phyloP scores from a whole-genome alignment of 805 yeast species.

The Cyberlindnera lachancei region DNA sequence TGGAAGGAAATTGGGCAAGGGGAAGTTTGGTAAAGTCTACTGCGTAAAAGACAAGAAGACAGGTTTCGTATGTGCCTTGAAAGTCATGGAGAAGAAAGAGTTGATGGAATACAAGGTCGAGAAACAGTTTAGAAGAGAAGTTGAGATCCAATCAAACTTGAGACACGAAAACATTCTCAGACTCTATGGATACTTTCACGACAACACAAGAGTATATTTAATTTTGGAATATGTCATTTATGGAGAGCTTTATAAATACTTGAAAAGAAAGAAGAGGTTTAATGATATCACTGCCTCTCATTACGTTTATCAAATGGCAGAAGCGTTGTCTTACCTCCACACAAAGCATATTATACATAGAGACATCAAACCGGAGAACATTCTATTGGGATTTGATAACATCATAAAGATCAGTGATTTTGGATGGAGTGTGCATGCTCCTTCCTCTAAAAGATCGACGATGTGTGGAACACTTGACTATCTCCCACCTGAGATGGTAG shows the following conservation, averaged over 20 bases:
- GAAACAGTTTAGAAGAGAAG: slow-evolving; percentile 81
- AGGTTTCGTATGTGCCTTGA: slow-evolving; percentile 82
- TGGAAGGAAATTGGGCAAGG: slow-evolving; percentile 84
- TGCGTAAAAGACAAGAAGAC: slow-evolving; percentile 71
- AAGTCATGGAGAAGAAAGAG: slow-evolving; percentile 84
- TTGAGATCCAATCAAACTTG: slow-evolving; percentile 79
- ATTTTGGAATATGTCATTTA: slow-evolving; percentile 77
- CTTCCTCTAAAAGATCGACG: slow-evolving; percentile 56
- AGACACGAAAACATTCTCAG: slow-evolving; percentile 76
- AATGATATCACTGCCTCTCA: slow-evolving; percentile 67
- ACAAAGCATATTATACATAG: slow-evolving; percentile 77
- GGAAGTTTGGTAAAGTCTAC: slow-evolving; percentile 89
- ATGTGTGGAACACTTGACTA: slow-evolving; percentile 95
- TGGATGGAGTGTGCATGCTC: slow-evolving; percentile 85
- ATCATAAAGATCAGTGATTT: slow-evolving; percentile 83
- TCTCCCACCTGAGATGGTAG: slow-evolving; percentile 92
- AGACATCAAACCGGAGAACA: slow-evolving; percentile 92
- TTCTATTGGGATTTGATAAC: slow-evolving; percentile 68
- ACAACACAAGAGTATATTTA: slow-evolving; percentile 69
- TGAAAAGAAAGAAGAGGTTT: slow-evolving; percentile 62
- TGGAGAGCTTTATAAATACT: slow-evolving; percentile 78
- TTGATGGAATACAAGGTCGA: slow-evolving; percentile 69
- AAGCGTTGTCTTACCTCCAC: slow-evolving; percentile 74
- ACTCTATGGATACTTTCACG: slow-evolving; percentile 81
- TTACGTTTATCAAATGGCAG: slow-evolving; percentile 77